A percentile compares a stretch with the other conserved stretches of the same genome.
Evolutionary conservation across 2,329 filamentous ascomycete genomes (phyloP).

Genomic region (Arachnomyces sp.): DNA sequence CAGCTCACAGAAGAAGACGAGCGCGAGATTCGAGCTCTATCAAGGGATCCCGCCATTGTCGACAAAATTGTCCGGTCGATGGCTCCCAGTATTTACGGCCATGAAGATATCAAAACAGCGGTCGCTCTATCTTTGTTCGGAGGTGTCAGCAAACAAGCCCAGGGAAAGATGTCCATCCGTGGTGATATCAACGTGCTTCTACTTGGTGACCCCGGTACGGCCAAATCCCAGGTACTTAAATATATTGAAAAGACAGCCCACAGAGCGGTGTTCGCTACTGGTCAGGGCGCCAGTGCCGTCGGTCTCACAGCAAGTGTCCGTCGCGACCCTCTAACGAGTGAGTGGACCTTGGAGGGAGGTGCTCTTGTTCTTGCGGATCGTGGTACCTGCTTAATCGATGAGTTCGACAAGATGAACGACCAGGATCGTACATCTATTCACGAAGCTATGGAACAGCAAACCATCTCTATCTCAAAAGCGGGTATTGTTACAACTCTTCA

Average conservation of each 20-base stretch:
- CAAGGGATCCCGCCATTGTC: slow-evolving; percentile 80
- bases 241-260: slow-evolving; percentile 97
- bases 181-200: slow-evolving; percentile 97
- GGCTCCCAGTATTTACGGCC: slow-evolving; percentile 94
- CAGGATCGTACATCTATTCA: slow-evolving; percentile 97
- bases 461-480: slow-evolving; percentile 96
- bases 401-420: slow-evolving; percentile 99
- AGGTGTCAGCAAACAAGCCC: slow-evolving; percentile 84
- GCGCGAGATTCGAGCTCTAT: slow-evolving; percentile 76
- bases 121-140: slow-evolving; percentile 91
- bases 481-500: slow-evolving; percentile 97
- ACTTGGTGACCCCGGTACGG: slow-evolving; percentile 92
- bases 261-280: slow-evolving; percentile 92
- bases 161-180: slow-evolving; percentile 80
- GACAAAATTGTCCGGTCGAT: slow-evolving; percentile 91
- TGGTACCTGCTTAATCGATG: slow-evolving; percentile 92
- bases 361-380: slow-evolving; percentile 90
- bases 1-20: slow-evolving; percentile 92
- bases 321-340: slow-evolving; percentile 85
- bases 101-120: slow-evolving; percentile 94
- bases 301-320: slow-evolving; percentile 96
- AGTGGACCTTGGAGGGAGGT: slow-evolving; percentile 96
- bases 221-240: slow-evolving; percentile 95
- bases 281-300: slow-evolving; percentile 92
- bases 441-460: slow-evolving; percentile 99